A percentile compares a stretch with the other conserved stretches of the same genome.
These are phyloP conservation scores for Phytophthora rubi DNA, from an alignment of 352 stramenopile genomes.

Conservation along the genomic window DNA sequence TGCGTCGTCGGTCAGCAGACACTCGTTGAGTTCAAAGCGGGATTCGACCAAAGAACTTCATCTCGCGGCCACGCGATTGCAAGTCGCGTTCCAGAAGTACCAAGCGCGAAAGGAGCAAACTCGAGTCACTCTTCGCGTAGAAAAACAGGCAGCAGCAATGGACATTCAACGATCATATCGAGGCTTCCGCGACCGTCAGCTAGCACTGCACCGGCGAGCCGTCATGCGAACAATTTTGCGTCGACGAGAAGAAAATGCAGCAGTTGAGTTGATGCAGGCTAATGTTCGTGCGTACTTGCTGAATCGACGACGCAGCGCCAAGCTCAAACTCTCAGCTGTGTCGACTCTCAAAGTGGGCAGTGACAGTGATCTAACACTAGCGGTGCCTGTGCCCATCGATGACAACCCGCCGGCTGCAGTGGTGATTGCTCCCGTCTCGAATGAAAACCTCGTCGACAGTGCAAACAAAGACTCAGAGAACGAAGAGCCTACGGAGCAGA, in stretches of 20 bases:
- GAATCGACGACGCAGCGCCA: conserved; percentile 43
- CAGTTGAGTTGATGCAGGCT: conserved; percentile 66
- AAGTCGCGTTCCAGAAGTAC: conserved; percentile 69
- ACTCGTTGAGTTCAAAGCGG: conserved; percentile 22
- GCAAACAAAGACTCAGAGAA: neutral
- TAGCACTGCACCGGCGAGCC: conserved; percentile 57
- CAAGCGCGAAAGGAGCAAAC: conserved; percentile 61
- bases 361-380: conserved; percentile 18
- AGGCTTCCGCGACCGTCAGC: conserved; percentile 58
- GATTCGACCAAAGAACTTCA: conserved; percentile 58
- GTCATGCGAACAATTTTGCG: conserved; percentile 57
- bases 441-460: conserved; percentile 8
- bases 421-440: neutral
- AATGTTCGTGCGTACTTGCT: conserved; percentile 70
- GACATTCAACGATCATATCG: conserved; percentile 76
- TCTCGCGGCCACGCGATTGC: conserved; percentile 52
- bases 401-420: conserved; percentile 6
- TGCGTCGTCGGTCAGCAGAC: conserved; percentile 19
- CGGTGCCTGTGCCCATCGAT: conserved; percentile 6
- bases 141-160: conserved; percentile 59
- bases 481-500: conserved; percentile 2
- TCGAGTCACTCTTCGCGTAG: conserved; percentile 44
- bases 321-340: conserved; percentile 16
- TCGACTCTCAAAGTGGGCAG: neutral
- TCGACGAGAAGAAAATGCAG: conserved; percentile 54